Conservation (phyloP, 176 grass and related monocot genomes). For the Ensete glaucum region DNA sequence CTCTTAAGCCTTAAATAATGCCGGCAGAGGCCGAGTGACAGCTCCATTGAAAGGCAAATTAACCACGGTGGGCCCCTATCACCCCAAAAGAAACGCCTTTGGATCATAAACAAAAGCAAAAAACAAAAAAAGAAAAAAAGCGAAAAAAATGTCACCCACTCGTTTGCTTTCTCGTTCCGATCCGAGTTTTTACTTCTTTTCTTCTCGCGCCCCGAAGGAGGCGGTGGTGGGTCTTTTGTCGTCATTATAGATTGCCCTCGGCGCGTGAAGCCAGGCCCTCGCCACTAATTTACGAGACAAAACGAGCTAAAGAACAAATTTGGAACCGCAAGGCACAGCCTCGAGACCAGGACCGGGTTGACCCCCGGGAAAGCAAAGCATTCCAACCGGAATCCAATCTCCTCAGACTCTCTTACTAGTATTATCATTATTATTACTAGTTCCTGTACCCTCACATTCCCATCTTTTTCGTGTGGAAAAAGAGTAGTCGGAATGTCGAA, state of each 20-base stretch:
- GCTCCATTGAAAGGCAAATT: constrained; percentile 3
- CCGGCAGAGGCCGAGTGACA: background rate
- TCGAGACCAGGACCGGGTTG: too few relatives aligned
- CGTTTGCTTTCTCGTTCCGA: background rate
- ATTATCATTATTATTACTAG: too few relatives aligned
- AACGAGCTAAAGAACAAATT: constrained; percentile 19
- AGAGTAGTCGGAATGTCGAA: too few relatives aligned
- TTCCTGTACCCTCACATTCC: too few relatives aligned
- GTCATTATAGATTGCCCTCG: background rate
- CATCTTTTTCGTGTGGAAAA: too few relatives aligned
- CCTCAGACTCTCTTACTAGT: too few relatives aligned
- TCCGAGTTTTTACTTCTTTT: background rate
- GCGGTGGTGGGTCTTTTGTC: constrained; percentile 14
- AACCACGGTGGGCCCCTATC: background rate
- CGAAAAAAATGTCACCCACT: constrained; percentile 2
- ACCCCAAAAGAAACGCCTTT: background rate
- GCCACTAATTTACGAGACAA: constrained; percentile 2
- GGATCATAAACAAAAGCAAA: too few relatives aligned
- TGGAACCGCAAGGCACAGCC: background rate
- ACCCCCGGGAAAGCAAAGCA: too few relatives aligned
- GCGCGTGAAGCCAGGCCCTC: too few relatives aligned
- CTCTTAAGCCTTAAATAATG: too few relatives aligned
- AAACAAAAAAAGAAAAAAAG: too few relatives aligned
- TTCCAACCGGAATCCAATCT: too few relatives aligned
- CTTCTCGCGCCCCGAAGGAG: background rate